A percentile compares a stretch with the other conserved stretches of the same genome.
These are phyloP conservation scores for Umbelopsis sp. DNA, from an alignment of 192 early-diverging fungal genomes.

Conservation along the genomic window DNA sequence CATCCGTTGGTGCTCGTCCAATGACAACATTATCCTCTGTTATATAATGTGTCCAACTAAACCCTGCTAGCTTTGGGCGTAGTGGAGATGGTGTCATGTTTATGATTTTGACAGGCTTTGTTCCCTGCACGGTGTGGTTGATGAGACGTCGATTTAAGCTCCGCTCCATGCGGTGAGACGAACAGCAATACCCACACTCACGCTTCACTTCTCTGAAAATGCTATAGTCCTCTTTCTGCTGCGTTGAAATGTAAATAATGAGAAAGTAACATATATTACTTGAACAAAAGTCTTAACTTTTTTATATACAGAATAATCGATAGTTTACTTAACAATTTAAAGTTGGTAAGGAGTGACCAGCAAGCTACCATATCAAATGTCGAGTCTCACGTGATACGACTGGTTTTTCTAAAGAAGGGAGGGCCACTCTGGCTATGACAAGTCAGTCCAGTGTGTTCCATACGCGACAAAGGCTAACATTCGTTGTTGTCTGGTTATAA, in stretches of 20 bases:
- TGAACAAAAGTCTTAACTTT: no score
- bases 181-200: no score
- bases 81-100: conserved; percentile 14
- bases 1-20: conserved; percentile 20
- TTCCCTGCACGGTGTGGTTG: not conserved
- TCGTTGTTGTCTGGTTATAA: not conserved
- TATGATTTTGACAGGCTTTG: conserved; percentile 1
- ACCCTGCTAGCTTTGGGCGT: conserved; percentile 32
- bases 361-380: no score
- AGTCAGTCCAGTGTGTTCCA: not conserved
- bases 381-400: conserved; percentile 4
- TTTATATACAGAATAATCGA: no score
- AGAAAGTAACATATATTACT: no score
- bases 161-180: not conserved
- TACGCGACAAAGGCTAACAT: not conserved
- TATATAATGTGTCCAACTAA: conserved; percentile 37
- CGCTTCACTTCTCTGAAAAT: no score
- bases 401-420: not conserved
- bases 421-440: not conserved
- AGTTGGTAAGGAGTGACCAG: no score
- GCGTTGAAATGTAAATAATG: no score
- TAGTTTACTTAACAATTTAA: no score
- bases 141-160: not conserved
- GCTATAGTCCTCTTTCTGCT: no score
- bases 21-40: conserved; percentile 18